Evolutionary conservation across 768 basidiomycete genomes (phyloP), one percentile per base, ranked within the genome.

Genomic region (Lepiota brunneoincarnata): DNA sequence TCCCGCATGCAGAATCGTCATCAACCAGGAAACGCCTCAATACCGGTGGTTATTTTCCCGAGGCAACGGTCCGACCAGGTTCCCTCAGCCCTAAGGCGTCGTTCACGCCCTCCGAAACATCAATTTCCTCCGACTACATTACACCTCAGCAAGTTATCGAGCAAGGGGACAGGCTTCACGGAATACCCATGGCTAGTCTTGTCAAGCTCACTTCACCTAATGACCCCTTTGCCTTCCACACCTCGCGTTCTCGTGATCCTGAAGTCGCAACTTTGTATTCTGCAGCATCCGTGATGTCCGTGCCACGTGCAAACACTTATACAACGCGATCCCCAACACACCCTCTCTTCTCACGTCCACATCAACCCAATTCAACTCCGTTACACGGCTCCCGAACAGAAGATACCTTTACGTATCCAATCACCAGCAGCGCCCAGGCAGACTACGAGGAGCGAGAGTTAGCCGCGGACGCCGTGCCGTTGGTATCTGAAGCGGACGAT

Each of bases 211-310:
- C 83, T 12, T 88, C 86, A 11, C 82, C 87, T 4, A 81, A 87
- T 60, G 82, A 84, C 54, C 72, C 82, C 0, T 86, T 82, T 63
- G 69, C 78, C 1, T 77, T 69, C 54, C 54, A 64, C 9, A 67
- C 72, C 11, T 72, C 78, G 20, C 44, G 40, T 31, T 72, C 74
- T 11, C 76, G 77, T 17, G 91, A 93, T 67, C 77, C 87, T 0
- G 92, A 94, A 48, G 87, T 91, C 9, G 88, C 90, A 15, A 92
- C 91, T 3, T 74, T 93, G 4, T 93, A 93, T 67, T 89, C 89
- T n/a, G 89, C 89, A 0, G 89, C 89, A 4, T 90, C 87, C 1
- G 75, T 93, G 20, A 81, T 84, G 71, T 88, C 87, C 23, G 78
- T 91, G 54, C 59, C 68, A 21, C 62, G 64, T 47, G 37, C 59